phyloP scores from a whole-genome alignment of 164 flowering plant species.

The Nymphaea colorata region DNA sequence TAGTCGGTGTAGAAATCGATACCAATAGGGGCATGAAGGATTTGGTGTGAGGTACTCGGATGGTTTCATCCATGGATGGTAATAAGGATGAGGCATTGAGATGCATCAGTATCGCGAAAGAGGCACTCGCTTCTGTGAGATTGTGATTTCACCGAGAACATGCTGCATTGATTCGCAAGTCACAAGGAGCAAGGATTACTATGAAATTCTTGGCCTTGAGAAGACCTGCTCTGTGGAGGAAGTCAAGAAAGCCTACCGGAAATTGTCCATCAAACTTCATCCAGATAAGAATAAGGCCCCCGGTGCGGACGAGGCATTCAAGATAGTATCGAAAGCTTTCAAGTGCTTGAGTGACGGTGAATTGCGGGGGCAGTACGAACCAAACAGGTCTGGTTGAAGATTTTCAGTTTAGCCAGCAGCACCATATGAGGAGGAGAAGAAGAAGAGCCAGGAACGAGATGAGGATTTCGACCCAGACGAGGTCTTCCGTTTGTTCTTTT shows the following conservation, averaged over 20 bases:
- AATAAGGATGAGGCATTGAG: conserved; percentile 90
- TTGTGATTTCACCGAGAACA: conserved; percentile 39
- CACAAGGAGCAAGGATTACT: conserved; percentile 59
- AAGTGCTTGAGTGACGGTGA: conserved; percentile 79
- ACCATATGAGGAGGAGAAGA: conserved; percentile 40
- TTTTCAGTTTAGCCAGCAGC: conserved; percentile 56
- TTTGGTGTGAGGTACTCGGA: background rate
- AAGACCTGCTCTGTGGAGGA: conserved; percentile 73
- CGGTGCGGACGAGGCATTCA: conserved; percentile 94
- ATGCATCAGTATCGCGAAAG: conserved; percentile 56
- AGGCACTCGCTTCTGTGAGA: conserved; percentile 64
- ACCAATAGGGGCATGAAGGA: no score
- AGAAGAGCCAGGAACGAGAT: conserved; percentile 40
- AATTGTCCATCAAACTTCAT: conserved; percentile 87
- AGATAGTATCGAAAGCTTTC: conserved; percentile 83
- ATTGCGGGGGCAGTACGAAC: conserved; percentile 81
- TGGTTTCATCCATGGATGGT: conserved; percentile 46
- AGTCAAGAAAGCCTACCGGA: conserved; percentile 77
- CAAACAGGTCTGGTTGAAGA: conserved; percentile 69
- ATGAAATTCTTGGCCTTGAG: conserved; percentile 66
- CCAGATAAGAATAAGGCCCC: conserved; percentile 98
- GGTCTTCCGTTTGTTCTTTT: conserved; percentile 78
- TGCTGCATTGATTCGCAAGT: conserved; percentile 49
- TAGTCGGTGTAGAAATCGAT: no score
- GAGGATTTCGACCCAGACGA: conserved; percentile 90